These are phyloP conservation scores for Nakataea oryzae DNA, from an alignment of 2,329 filamentous ascomycete species.

Conservation along the genomic window DNA sequence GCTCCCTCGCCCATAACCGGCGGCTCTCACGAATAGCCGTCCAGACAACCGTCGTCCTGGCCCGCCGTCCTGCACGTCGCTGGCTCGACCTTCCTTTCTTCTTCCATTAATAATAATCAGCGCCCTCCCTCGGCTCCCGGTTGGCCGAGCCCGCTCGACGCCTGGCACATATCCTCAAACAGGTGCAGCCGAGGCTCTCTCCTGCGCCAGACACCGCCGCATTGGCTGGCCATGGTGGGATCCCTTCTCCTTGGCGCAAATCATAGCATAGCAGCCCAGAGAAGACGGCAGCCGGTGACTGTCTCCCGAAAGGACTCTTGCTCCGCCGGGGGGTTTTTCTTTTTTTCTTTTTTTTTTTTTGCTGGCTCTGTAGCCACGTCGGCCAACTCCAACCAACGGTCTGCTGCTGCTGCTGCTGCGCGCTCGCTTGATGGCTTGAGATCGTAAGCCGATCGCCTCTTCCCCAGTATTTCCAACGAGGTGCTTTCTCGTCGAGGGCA, in stretches of 20 bases:
- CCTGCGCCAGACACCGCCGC: conserved; percentile 6
- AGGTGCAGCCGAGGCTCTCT: background rate
- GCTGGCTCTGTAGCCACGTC: background rate
- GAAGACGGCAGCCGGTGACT: background rate
- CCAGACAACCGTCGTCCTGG: background rate
- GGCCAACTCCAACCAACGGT: background rate
- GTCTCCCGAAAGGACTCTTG: background rate
- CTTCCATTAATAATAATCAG: background rate
- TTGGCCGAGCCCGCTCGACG: background rate
- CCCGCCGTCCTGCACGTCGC: background rate
- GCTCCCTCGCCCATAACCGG: background rate
- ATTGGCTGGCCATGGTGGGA: conserved; percentile 20
- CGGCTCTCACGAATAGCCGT: background rate
- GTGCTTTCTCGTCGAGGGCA: background rate
- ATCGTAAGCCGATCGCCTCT: conserved; percentile 5
- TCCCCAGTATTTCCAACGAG: background rate
- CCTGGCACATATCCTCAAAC: background rate
- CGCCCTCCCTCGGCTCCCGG: background rate
- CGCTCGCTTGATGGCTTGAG: conserved; percentile 3
- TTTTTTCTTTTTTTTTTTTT: background rate
- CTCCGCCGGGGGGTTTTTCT: background rate
- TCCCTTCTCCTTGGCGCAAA: background rate
- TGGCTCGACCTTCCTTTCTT: background rate
- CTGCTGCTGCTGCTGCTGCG: background rate
- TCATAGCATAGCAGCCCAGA: background rate